Evolutionary conservation across 176 grass and related monocot genomes (phyloP), one percentile per base, ranked within the genome.

Genomic region (Secale cereale): DNA sequence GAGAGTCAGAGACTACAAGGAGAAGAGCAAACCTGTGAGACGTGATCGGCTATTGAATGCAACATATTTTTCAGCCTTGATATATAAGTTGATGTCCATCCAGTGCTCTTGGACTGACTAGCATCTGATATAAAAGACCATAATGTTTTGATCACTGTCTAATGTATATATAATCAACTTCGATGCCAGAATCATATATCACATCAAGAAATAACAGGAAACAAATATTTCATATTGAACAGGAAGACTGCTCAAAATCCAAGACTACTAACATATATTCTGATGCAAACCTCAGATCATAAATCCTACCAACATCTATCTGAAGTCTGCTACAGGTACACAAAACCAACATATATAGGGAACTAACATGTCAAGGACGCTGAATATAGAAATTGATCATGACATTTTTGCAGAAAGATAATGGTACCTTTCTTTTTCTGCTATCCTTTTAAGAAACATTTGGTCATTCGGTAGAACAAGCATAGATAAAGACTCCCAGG

Each of bases 1-100:
- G 32, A 26, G 11, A 74, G 8, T 29, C 1, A 16, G 41, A 86
- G 43, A 32, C 68, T 67, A 26, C 13, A 50, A 37, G 66, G 35
- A 85, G 41, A 48, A 19, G 48, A 65, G 56, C 50, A 84, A 88
- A 98, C 97, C 97, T 99, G 97, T 62, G 93, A 96, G 82, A 99
- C 97, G 75, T 99, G 97, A 41, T 96, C 97, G 3, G 97, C 93
- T 86, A 99, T 89, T 46, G 97, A 96, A 86, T 99, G 91, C 14
- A 96, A 27, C 43, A 99, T 92, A 52, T 75, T 89, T 89, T 96
- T 99, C 97, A 88, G 96, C 68, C 93, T 96, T 81, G 74, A 87
- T 57, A 92, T 59, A 61, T 95, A 95, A 72, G 66, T 63, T 65
- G 96, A 92, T 26, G 86, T 92, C 97, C 97, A 96, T 87, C 86